Evolutionary conservation across 371 early-diverging fungal genomes (phyloP), one percentile per base, ranked within the genome.

Genomic region (Mucor irregularis): DNA sequence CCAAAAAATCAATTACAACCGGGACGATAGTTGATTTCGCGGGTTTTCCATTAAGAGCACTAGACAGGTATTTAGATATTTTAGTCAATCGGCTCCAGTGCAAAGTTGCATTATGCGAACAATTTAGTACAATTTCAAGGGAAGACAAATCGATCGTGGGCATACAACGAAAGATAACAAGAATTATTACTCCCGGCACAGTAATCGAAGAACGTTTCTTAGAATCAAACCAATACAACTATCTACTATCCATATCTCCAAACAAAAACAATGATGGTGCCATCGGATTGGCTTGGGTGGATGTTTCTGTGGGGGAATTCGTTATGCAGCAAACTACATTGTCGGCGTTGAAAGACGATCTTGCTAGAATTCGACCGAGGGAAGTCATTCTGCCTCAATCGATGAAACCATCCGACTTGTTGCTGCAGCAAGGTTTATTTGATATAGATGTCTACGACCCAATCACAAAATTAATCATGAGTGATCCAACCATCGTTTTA

Each of bases 231-330:
- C 76, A 84, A 42, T 85, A 89, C 64, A 89, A 87, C 53, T 93
- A 87, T 67, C 66, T 92, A 6, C 61, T 90, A 7, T 76, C 85
- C 14, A 70, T 89, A 28, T 49, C 59, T 26, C 69, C 68, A 30
- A 19, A 52, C 21, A 42, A 42, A 30, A 19, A 52, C 21, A 42
- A 42, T 9, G 26, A 51, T 19, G 63, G 58, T 16, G 24, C 58
- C 0, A 50, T 91, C 17, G 92, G 93, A 3, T 68, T 97, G 35
- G 88, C 96, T 2, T 97, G 96, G 96, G 69, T 88, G 2, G 98
- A 97, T 78, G 64, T 97, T 34, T 87, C 92, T 0, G 93, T 95
- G 1, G 98, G 98, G 24, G 95, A 94, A 43, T 93, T 94, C 57
- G 78, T 83, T 39, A 81, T 90, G 29, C 78, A 88, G 56, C 64